Conservation (phyloP, 1,284 basidiomycete genomes). For the Kwoniella shivajii region DNA sequence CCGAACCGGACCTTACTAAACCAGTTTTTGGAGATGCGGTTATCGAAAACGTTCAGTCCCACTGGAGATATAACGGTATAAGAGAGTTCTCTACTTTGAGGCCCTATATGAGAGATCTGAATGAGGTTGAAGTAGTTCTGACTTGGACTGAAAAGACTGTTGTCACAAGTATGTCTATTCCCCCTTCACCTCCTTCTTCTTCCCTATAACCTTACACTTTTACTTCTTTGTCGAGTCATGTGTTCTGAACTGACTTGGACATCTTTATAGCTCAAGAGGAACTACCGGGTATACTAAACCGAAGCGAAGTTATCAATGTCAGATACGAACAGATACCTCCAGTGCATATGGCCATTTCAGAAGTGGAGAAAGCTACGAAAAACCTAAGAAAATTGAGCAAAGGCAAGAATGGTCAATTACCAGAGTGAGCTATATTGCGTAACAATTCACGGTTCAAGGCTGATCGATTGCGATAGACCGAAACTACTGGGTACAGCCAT, state of each 20-base stretch:
- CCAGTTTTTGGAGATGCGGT: conserved; percentile 87
- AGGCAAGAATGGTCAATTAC: conserved; percentile 17
- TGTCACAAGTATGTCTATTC: conserved; percentile 62
- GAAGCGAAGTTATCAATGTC: conserved; percentile 82
- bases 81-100: conserved; percentile 78
- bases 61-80: conserved; percentile 66
- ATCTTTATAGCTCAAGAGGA: conserved; percentile 65
- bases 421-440: conserved; percentile 30
- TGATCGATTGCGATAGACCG: conserved; percentile 58
- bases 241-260: background rate
- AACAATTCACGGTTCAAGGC: background rate
- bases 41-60: conserved; percentile 73
- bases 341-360: conserved; percentile 77
- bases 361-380: conserved; percentile 61
- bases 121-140: conserved; percentile 60
- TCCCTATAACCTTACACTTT: too few species aligned
- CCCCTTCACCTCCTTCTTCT: too few species aligned
- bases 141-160: conserved; percentile 87
- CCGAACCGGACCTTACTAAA: conserved; percentile 77
- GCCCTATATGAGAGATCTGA: conserved; percentile 63
- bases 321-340: conserved; percentile 81
- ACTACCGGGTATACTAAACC: conserved; percentile 87
- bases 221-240: too few species aligned
- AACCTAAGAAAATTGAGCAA: conserved; percentile 26
- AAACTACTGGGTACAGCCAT: conserved; percentile 85